A percentile compares a stretch with the other conserved stretches of the same genome.
Evolutionary conservation across 2,329 filamentous ascomycete species (phyloP).

Genomic region (Colletotrichum tropicicola): DNA sequence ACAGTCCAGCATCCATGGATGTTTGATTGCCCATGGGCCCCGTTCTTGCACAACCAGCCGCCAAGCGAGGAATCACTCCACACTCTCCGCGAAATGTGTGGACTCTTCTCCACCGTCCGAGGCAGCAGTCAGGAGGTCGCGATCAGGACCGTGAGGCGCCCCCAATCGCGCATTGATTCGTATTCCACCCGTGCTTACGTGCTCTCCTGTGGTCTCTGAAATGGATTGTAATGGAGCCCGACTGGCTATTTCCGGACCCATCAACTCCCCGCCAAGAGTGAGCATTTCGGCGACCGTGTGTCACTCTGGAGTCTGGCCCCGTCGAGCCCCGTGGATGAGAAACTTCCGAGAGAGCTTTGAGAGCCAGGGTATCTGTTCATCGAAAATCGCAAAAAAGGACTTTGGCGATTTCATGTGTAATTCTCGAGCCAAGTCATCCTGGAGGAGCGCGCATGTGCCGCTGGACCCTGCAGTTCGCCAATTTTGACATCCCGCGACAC

Average conservation of each 20-base stretch:
- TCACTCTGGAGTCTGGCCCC: background rate
- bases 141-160: background rate
- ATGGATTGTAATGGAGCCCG: background rate
- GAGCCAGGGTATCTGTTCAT: background rate
- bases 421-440: no score
- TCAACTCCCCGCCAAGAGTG: background rate
- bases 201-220: background rate
- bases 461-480: no score
- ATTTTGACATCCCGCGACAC: no score
- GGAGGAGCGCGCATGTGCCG: no score
- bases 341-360: background rate
- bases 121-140: background rate
- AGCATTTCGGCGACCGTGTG: background rate
- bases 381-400: background rate
- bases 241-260: conserved; percentile 7
- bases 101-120: background rate
- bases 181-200: background rate
- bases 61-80: conserved; percentile 9
- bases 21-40: background rate
- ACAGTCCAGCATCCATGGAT: background rate
- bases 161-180: conserved; percentile 4
- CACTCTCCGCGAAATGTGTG: background rate
- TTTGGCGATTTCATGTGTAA: background rate
- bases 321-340: background rate
- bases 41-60: background rate